Evolutionary conservation across 2,329 filamentous ascomycete species (phyloP), one percentile per base, ranked within the genome.

Genomic region (Dryadomyces quercivorus): DNA sequence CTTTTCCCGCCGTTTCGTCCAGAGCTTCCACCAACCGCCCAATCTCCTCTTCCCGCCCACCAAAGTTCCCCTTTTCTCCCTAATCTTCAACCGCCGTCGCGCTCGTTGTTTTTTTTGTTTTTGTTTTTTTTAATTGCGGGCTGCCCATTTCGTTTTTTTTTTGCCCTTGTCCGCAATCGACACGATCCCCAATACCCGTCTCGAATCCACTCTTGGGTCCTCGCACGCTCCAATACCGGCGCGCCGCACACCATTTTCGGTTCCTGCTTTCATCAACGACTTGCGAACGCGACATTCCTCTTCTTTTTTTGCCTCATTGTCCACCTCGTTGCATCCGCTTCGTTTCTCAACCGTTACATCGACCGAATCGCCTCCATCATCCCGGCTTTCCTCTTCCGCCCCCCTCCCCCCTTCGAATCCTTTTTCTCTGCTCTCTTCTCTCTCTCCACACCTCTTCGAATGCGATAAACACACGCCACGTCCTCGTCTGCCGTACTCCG

Each of bases 91-190:
- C 22, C 26, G 22, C 22, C 22, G 8, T 49, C 47, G 38, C 40
- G 49, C 36, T n/a, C n/a, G n/a, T n/a, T n/a, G n/a, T n/a, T n/a
- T n/a, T n/a, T n/a, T n/a, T n/a, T 48, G 46, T 18, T 48, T 38
- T 50, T 10, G 20, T 50, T 40, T 38, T 50, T 50, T 50, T 50
- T 18, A n/a, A 12, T 31, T 31, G 20, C 38, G 31, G 31, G 31
- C 20, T 21, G 12, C 38, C 38, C 38, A n/a, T 42, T 42, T 42
- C 16, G 38, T 50, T 50, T n/a, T 12, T 50, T 50, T 15, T 50
- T 26, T 50, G 49, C 49, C 49, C 49, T 50, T 50, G 49, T 42
- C 49, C 49, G 21, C 20, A 50, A 50, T 42, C 49, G 49, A 50
- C 49, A 50, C 49, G 36, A 42, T 42, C 18, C 49, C 49, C 40